Conservation (phyloP, 768 basidiomycete species). For the Lentinus tigrinus region DNA sequence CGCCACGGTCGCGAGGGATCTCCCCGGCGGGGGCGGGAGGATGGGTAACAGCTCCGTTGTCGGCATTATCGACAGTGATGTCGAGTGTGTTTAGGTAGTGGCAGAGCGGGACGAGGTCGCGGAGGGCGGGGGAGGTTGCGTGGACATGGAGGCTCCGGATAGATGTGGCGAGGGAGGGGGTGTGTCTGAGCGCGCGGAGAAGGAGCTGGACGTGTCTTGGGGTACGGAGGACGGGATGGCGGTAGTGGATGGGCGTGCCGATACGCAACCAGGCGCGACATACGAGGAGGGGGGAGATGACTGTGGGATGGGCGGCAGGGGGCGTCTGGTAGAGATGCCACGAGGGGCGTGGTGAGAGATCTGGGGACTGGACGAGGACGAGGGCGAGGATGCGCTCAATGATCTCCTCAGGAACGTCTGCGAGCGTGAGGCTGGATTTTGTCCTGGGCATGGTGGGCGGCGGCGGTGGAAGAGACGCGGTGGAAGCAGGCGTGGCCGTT, state of each 20-base stretch:
- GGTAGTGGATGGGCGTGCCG: slow-evolving; percentile 56
- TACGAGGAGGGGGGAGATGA: slow-evolving; percentile 48
- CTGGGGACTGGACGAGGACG: slow-evolving; percentile 25
- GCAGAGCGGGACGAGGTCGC: slow-evolving; percentile 37
- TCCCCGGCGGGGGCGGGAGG: background rate
- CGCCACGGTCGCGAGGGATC: background rate
- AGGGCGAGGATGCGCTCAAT: slow-evolving; percentile 45
- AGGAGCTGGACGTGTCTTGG: slow-evolving; percentile 38
- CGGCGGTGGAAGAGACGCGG: background rate
- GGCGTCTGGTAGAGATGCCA: slow-evolving; percentile 17
- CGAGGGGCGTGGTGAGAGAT: slow-evolving; percentile 22
- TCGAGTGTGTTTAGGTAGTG: slow-evolving; percentile 38
- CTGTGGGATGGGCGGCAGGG: slow-evolving; percentile 17
- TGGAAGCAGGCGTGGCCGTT: background rate
- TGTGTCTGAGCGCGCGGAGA: slow-evolving; percentile 34
- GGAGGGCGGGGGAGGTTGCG: slow-evolving; percentile 41
- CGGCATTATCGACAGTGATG: slow-evolving; percentile 30
- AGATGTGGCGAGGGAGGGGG: slow-evolving; percentile 37
- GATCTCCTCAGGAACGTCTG: slow-evolving; percentile 41
- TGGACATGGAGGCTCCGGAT: slow-evolving; percentile 43
- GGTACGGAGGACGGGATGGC: slow-evolving; percentile 45
- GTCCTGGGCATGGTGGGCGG: background rate
- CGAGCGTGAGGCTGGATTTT: slow-evolving; percentile 21
- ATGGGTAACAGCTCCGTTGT: background rate
- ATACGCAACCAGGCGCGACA: slow-evolving; percentile 55